Conservation (phyloP, 2,329 filamentous ascomycete genomes). For the Mollisia scopiformis region DNA sequence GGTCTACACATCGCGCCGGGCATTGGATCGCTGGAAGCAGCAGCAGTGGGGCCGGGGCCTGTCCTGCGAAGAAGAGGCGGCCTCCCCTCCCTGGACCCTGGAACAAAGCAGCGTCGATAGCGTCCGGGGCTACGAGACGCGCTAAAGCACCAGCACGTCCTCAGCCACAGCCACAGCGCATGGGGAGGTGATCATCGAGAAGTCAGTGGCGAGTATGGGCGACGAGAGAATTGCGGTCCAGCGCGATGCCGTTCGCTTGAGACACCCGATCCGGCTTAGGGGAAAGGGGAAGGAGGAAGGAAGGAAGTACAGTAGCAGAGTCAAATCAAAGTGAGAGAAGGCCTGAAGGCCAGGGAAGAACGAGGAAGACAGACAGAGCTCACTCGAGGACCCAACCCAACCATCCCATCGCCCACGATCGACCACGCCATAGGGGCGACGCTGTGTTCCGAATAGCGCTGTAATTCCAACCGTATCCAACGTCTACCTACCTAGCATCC, state of each 20-base stretch:
- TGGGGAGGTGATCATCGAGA: slow-evolving; percentile 15
- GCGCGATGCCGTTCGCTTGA: neutral
- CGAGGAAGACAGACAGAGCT: too few relatives aligned
- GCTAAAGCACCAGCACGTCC: neutral
- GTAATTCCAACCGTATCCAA: too few relatives aligned
- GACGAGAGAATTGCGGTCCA: neutral
- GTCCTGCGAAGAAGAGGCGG: too few relatives aligned
- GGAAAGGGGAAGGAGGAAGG: neutral
- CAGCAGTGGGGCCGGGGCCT: neutral
- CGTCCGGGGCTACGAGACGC: neutral
- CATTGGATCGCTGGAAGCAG: neutral
- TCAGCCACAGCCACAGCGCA: slow-evolving; percentile 19
- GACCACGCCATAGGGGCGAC: neutral
- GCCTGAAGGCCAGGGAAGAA: too few relatives aligned
- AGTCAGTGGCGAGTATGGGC: slow-evolving; percentile 2
- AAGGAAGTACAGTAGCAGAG: too few relatives aligned
- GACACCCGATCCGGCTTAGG: neutral
- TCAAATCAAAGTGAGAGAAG: too few relatives aligned
- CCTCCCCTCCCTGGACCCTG: neutral
- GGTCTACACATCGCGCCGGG: too few relatives aligned
- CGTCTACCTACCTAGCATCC: too few relatives aligned
- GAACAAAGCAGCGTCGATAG: slow-evolving; percentile 13
- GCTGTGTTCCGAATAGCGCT: neutral
- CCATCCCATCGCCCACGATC: neutral
- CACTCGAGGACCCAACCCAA: neutral